phyloP scores from a whole-genome alignment of 2,329 filamentous ascomycete genomes.

The Aspergillaceae sp. region DNA sequence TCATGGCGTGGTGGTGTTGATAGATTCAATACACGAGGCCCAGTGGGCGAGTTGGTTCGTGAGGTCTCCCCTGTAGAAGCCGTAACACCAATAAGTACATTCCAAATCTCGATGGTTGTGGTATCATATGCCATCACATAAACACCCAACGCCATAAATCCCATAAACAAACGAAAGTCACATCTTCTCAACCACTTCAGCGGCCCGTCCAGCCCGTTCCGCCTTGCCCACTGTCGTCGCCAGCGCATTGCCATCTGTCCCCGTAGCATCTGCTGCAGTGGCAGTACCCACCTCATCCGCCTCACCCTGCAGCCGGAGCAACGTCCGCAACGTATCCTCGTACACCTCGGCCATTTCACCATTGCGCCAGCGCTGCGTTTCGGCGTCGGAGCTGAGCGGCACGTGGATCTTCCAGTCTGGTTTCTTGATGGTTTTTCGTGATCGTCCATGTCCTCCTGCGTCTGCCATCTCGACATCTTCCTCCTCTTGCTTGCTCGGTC shows the following conservation, averaged over 20 bases:
- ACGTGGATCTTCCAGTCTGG: slow-evolving; percentile 24
- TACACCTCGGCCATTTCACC: slow-evolving; percentile 38
- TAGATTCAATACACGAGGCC: neutral
- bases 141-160: neutral
- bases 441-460: neutral
- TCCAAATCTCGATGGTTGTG: no score
- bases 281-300: slow-evolving; percentile 10
- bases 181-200: slow-evolving; percentile 40
- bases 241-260: slow-evolving; percentile 26
- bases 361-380: slow-evolving; percentile 31
- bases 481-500: neutral
- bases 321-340: slow-evolving; percentile 30
- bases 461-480: slow-evolving; percentile 14
- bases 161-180: slow-evolving; percentile 13
- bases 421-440: slow-evolving; percentile 1
- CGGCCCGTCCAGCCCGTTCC: slow-evolving; percentile 37
- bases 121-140: neutral
- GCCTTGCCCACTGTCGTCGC: slow-evolving; percentile 40
- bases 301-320: slow-evolving; percentile 33
- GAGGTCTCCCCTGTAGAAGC: no score
- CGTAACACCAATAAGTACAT: no score
- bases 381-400: slow-evolving; percentile 24
- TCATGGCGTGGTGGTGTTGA: neutral
- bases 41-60: neutral
- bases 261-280: slow-evolving; percentile 15